These are phyloP conservation scores for Fusarium praegraminearum DNA, from an alignment of 2,329 filamentous ascomycete species.

Conservation along the genomic window DNA sequence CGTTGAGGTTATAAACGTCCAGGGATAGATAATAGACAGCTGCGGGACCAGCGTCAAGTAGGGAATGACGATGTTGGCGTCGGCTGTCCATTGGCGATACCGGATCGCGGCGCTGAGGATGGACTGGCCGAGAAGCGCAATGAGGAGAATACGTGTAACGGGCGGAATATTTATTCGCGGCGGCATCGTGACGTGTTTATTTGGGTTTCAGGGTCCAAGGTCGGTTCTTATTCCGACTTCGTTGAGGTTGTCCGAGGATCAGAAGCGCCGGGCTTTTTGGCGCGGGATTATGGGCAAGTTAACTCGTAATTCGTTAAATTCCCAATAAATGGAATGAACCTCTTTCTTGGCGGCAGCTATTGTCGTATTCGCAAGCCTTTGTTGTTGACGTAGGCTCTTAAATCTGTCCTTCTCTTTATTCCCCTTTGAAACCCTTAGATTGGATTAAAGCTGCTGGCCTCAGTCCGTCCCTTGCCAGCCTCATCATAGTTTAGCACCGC, in stretches of 20 bases:
- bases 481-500: constrained; percentile 35
- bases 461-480: constrained; percentile 32
- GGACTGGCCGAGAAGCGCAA: constrained; percentile 80
- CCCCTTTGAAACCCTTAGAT: constrained; percentile 38
- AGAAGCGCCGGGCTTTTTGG: constrained; percentile 12
- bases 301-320: background rate
- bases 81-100: constrained; percentile 74
- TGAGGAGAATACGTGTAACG: constrained; percentile 84
- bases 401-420: constrained; percentile 23
- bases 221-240: constrained; percentile 20
- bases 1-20: constrained; percentile 88
- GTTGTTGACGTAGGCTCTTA: constrained; percentile 24
- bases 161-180: constrained; percentile 92
- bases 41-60: constrained; percentile 91
- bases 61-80: constrained; percentile 78
- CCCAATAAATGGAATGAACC: background rate
- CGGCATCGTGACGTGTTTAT: constrained; percentile 68
- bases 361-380: constrained; percentile 13
- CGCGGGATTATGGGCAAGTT: constrained; percentile 2
- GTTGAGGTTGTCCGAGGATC: constrained; percentile 13
- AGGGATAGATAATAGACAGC: constrained; percentile 86
- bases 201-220: constrained; percentile 8
- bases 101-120: constrained; percentile 84
- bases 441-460: constrained; percentile 42
- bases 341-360: constrained; percentile 7